Percentiles rank a stretch among this genome's conserved stretches.
phyloP scores from a whole-genome alignment of 1,139 yeast genomes.

The Geotrichum cucujoidarum region DNA sequence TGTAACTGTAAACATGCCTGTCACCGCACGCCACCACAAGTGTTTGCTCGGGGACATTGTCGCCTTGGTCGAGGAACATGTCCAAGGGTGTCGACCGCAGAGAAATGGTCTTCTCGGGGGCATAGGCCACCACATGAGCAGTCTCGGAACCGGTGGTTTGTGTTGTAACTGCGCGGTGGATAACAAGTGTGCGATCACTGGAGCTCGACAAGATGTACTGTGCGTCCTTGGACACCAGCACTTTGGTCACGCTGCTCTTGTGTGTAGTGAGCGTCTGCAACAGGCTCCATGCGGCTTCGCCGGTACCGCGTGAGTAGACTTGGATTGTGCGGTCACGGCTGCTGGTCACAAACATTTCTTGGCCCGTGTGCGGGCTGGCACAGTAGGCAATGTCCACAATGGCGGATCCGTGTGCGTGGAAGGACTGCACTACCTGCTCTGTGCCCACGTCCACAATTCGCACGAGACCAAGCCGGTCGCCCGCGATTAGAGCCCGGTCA shows the following conservation, averaged over 20 bases:
- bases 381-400: conserved; percentile 28
- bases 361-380: conserved; percentile 1
- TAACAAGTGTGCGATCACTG: conserved; percentile 53
- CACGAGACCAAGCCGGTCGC: conserved; percentile 26
- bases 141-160: conserved; percentile 20
- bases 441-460: conserved; percentile 12
- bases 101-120: conserved; percentile 46
- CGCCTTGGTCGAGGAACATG: conserved; percentile 31
- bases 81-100: conserved; percentile 48
- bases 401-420: conserved; percentile 31
- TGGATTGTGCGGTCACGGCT: conserved; percentile 64
- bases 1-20: conserved; percentile 44
- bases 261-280: conserved; percentile 55
- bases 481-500: conserved; percentile 21
- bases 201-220: conserved; percentile 49
- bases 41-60: conserved; percentile 34
- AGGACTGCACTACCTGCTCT: conserved; percentile 6
- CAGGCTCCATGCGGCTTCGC: conserved; percentile 43
- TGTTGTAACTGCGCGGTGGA: conserved; percentile 42
- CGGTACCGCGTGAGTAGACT: conserved; percentile 35
- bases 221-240: conserved; percentile 34
- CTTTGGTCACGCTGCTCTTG: conserved; percentile 48
- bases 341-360: conserved; percentile 29
- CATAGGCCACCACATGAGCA: conserved; percentile 25
- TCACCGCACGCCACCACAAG: conserved; percentile 51